Evolutionary conservation across 2,329 filamentous ascomycete genomes (phyloP).

Genomic region (Metarhizium guizhouense): DNA sequence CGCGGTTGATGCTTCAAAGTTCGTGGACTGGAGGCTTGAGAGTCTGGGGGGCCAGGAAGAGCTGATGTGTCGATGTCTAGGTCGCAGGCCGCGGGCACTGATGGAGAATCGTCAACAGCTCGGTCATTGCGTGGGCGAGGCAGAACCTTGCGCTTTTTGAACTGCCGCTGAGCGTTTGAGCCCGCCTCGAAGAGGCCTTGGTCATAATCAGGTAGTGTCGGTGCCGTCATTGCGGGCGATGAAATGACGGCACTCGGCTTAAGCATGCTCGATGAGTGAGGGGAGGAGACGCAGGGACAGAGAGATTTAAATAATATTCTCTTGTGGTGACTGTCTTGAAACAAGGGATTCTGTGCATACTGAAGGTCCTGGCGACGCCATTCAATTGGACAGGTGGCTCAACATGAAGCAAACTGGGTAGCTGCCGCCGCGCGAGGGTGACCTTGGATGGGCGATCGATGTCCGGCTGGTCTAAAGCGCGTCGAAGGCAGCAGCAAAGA

Average conservation of each 20-base stretch:
- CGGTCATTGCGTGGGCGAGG: constrained; percentile 25
- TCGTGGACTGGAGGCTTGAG: constrained; percentile 24
- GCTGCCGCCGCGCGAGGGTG: neutral
- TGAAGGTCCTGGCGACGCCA: constrained; percentile 10
- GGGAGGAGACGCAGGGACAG: constrained; percentile 2
- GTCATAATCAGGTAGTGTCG: constrained; percentile 17
- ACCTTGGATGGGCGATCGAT: neutral
- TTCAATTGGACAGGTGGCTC: constrained; percentile 9
- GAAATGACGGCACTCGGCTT: constrained; percentile 12
- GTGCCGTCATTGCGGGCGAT: constrained; percentile 24
- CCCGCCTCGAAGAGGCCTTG: constrained; percentile 17
- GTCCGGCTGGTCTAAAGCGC: neutral
- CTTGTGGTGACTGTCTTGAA: constrained; percentile 11
- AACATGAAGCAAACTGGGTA: constrained; percentile 1
- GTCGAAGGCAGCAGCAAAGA: neutral
- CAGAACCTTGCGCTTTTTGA: constrained; percentile 37
- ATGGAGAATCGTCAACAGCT: constrained; percentile 15
- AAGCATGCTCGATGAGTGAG: constrained; percentile 15
- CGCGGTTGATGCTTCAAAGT: constrained; percentile 32
- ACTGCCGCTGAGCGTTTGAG: constrained; percentile 26
- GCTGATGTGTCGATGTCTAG: constrained; percentile 18
- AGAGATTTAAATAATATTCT: constrained; percentile 4
- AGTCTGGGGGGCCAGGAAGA: neutral
- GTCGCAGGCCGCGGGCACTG: constrained; percentile 13
- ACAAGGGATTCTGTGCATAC: constrained; percentile 12